Percentiles rank a stretch among this genome's conserved stretches.
Evolutionary conservation across 306 rosid species (phyloP).

Genomic region (Hippophae tibetana): DNA sequence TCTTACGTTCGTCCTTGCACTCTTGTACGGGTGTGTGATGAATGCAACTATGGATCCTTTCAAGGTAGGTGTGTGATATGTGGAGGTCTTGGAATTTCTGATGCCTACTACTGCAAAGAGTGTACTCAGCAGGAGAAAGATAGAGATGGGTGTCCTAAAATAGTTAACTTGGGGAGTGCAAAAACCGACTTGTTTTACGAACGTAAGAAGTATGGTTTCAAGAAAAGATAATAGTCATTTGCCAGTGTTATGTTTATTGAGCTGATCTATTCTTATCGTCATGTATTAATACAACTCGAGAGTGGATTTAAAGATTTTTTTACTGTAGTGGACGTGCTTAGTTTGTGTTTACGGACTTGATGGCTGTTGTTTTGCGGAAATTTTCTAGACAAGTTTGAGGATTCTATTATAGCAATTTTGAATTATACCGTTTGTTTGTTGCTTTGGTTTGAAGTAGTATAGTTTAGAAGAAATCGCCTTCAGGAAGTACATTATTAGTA

Average conservation of each 20-base stretch:
- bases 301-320: not conserved
- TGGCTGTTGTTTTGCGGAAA: too few relatives aligned
- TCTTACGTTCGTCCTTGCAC: conserved; percentile 89
- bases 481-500: too few relatives aligned
- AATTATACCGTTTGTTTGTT: too few relatives aligned
- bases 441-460: too few relatives aligned
- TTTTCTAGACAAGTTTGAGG: too few relatives aligned
- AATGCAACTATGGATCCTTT: conserved; percentile 78
- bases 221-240: conserved; percentile 48
- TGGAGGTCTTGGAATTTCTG: conserved; percentile 87
- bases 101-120: conserved; percentile 94
- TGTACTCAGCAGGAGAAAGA: conserved; percentile 96
- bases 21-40: conserved; percentile 74
- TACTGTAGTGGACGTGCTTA: too few relatives aligned
- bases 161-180: conserved; percentile 80
- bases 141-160: conserved; percentile 90
- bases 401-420: too few relatives aligned
- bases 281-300: not conserved
- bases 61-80: conserved; percentile 83
- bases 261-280: not conserved
- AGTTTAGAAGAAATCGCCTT: too few relatives aligned
- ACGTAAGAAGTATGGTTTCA: conserved; percentile 87
- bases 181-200: conserved; percentile 80
- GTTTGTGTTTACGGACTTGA: too few relatives aligned
- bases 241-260: not conserved